These are phyloP conservation scores for Metarhizium robertsii DNA, from an alignment of 2,329 filamentous ascomycete genomes.

Conservation along the genomic window DNA sequence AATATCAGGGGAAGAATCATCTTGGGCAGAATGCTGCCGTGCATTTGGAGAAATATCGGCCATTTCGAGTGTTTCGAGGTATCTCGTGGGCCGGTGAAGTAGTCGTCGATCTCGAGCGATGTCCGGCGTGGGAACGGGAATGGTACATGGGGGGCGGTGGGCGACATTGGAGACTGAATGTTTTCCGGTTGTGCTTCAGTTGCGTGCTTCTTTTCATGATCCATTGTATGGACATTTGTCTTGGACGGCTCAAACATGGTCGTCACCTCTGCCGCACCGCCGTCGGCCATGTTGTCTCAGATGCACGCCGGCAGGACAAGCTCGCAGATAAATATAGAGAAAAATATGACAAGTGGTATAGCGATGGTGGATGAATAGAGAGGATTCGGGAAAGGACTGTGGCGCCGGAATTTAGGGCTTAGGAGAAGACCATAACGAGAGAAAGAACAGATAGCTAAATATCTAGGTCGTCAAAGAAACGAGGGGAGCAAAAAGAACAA, in stretches of 20 bases:
- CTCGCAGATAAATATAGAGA: not conserved
- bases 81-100: conserved; percentile 59
- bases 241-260: not conserved
- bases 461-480: not conserved
- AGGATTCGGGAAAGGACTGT: not conserved
- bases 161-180: conserved; percentile 1
- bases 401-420: not conserved
- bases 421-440: not conserved
- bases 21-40: conserved; percentile 65
- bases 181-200: not conserved
- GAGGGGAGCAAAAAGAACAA: not conserved
- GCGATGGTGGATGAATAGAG: not conserved
- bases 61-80: conserved; percentile 67
- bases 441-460: not conserved
- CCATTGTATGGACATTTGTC: not conserved
- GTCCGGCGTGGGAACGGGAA: conserved; percentile 17
- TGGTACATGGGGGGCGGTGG: not conserved
- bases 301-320: not conserved
- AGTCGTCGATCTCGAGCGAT: conserved; percentile 46
- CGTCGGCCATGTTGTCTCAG: conserved; percentile 2
- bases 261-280: not conserved
- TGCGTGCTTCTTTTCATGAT: not conserved
- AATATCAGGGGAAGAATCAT: conserved; percentile 61
- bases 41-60: conserved; percentile 65
- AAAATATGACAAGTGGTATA: not conserved